Conservation (phyloP, 495 filamentous ascomycete species). For the Chaetomidium leptoderma region DNA sequence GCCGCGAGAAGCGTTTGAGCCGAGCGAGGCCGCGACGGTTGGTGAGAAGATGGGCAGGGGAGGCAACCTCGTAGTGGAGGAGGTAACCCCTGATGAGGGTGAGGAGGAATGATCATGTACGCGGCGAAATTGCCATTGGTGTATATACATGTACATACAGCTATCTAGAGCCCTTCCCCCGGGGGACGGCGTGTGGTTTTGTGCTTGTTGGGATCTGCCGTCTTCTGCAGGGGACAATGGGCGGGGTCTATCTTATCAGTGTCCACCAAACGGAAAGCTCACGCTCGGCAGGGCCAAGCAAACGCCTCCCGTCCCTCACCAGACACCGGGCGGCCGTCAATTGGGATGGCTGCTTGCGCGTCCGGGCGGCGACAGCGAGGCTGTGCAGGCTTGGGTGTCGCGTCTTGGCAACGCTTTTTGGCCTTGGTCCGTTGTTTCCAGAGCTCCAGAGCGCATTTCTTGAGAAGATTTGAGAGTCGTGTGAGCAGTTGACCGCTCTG, state of each 20-base stretch:
- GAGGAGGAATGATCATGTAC: slow-evolving; percentile 25
- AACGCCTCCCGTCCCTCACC: not conserved
- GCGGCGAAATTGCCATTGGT: no score
- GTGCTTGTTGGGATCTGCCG: not conserved
- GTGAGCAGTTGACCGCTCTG: no score
- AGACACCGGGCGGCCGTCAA: not conserved
- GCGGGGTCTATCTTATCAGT: slow-evolving; percentile 14
- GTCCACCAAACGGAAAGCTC: no score
- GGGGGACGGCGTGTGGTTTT: no score
- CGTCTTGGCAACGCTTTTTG: slow-evolving; percentile 8
- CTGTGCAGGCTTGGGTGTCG: slow-evolving; percentile 2
- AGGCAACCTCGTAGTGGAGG: slow-evolving; percentile 84
- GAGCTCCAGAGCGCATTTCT: not conserved
- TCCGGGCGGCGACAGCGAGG: slow-evolving; percentile 13
- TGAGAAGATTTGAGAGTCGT: not conserved
- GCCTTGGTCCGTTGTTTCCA: not conserved
- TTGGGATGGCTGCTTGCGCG: slow-evolving; percentile 10
- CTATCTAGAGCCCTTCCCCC: not conserved
- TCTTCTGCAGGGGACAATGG: not conserved
- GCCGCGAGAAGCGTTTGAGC: slow-evolving; percentile 71
- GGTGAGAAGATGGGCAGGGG: slow-evolving; percentile 71
- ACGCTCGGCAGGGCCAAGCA: no score
- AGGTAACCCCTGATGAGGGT: slow-evolving; percentile 29
- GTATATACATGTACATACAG: not conserved
- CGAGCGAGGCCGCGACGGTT: slow-evolving; percentile 60